phyloP scores from a whole-genome alignment of 2,329 filamentous ascomycete species.

The Diaporthe longicolla region DNA sequence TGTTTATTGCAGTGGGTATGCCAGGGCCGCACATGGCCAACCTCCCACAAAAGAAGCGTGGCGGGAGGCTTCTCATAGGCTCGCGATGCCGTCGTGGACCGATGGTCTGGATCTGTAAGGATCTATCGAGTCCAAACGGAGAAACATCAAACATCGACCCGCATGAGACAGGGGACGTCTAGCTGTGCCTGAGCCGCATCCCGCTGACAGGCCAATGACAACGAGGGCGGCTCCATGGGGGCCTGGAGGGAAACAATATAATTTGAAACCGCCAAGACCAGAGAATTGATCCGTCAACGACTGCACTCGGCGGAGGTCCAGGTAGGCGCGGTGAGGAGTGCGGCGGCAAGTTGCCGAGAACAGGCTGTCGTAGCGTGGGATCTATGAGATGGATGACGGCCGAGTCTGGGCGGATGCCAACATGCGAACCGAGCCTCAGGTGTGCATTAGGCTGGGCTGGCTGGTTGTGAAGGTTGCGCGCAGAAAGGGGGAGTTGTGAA shows the following conservation, averaged over 20 bases:
- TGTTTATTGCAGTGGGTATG: slow-evolving; percentile 36
- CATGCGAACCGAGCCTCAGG: slow-evolving; percentile 11
- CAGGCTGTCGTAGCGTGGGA: not conserved
- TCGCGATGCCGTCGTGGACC: slow-evolving; percentile 35
- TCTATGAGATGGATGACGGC: not conserved
- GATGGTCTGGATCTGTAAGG: slow-evolving; percentile 30
- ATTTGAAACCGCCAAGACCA: slow-evolving; percentile 42
- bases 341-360: slow-evolving; percentile 27
- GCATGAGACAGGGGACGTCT: slow-evolving; percentile 36
- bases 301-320: not conserved
- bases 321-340: not conserved
- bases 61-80: slow-evolving; percentile 29
- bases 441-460: slow-evolving; percentile 24
- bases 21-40: slow-evolving; percentile 21
- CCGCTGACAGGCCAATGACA: slow-evolving; percentile 36
- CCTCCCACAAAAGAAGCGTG: slow-evolving; percentile 29
- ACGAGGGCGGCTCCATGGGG: slow-evolving; percentile 11
- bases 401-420: slow-evolving; percentile 4
- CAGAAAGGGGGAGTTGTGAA: not conserved
- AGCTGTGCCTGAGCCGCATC: slow-evolving; percentile 39
- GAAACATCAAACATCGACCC: slow-evolving; percentile 42
- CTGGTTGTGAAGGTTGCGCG: slow-evolving; percentile 19
- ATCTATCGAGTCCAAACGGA: slow-evolving; percentile 28
- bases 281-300: slow-evolving; percentile 39
- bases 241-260: slow-evolving; percentile 33